Evolutionary conservation across 371 early-diverging fungal species (phyloP), one percentile per base, ranked within the genome.

Genomic region (Vairimorpha necatrix): DNA sequence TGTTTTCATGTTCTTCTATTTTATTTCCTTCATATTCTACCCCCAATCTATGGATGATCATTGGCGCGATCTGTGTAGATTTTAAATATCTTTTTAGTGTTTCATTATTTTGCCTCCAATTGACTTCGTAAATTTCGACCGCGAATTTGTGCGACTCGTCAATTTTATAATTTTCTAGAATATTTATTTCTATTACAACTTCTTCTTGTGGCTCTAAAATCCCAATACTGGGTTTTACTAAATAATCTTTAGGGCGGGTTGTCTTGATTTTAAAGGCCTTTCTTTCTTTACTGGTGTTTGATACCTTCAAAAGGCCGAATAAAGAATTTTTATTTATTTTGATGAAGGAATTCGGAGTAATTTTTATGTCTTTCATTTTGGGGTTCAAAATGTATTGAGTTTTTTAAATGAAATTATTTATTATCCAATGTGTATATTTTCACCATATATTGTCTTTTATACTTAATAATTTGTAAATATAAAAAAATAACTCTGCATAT

Each of bases 231-330:
- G 96, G 95, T 32, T 93, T 89, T 39, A 96, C 92, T 78, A 92
- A 92, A 84, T 94, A 96, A 82, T 92, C 91, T 84, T 93, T 93
- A 22, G 96, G 96, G 0, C 93, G 92, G 7, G 95, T 96, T 2
- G 96, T 96, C 81, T 94, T 94, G 81, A 96, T 91, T 85, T 96
- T 94, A 87, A 93, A 96, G 6, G 60, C 79, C 22, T 50, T 58
- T 30, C 75, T 63, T 36, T 60, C 71, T 53, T 61, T 36, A 14
- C 63, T 60, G 18, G 65, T 46, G 58, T 73, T 74, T 9, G 67
- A 24, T 20, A 78, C 65, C 33, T 56, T 63, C 7, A 77, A 26
- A 22, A 32, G 47, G 4, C 61, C 58, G 3, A 56, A 33, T 47
- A 26, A 62, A 24, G 61, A 48, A 20, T 61, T 33, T 46, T 67